A percentile compares a stretch with the other conserved stretches of the same genome.
Evolutionary conservation across 106 monocot genomes (phyloP).

Genomic region (Agapanthus africanus): DNA sequence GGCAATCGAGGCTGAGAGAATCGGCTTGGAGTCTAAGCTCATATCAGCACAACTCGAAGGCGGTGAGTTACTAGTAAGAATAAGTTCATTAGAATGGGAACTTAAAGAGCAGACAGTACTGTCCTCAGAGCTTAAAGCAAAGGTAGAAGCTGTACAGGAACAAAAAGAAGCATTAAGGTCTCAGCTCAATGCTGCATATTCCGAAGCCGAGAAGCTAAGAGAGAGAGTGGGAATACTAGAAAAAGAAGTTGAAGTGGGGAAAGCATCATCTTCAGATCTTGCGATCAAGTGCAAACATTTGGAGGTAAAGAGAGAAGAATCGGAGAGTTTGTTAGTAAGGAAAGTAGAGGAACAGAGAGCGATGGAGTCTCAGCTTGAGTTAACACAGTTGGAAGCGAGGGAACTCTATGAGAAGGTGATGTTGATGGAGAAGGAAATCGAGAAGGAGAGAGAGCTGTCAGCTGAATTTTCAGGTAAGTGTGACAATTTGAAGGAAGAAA

Average conservation of each 20-base stretch:
- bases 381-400: conserved; percentile 17
- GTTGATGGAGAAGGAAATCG: conserved; percentile 18
- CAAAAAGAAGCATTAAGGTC: conserved; percentile 10
- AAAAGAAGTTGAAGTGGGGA: conserved; percentile 6
- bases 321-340: not conserved
- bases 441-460: conserved; percentile 19
- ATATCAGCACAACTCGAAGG: conserved; percentile 15
- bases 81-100: conserved; percentile 4
- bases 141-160: not conserved
- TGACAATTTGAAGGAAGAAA: conserved; percentile 25
- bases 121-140: conserved; percentile 1
- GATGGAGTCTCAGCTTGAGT: conserved; percentile 24
- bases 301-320: conserved; percentile 16
- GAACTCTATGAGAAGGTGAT: conserved; percentile 28
- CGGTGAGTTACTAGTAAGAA: conserved; percentile 1
- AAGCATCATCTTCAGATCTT: not conserved
- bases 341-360: conserved; percentile 6
- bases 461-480: conserved; percentile 22
- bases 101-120: conserved; percentile 11
- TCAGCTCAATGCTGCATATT: conserved; percentile 12
- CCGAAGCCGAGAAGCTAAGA: conserved; percentile 11
- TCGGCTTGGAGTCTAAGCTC: conserved; percentile 24
- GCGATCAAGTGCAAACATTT: not conserved
- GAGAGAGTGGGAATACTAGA: conserved; percentile 1
- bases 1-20: conserved; percentile 2